phyloP scores from a whole-genome alignment of 345 rosid species.

The Acer negundo region DNA sequence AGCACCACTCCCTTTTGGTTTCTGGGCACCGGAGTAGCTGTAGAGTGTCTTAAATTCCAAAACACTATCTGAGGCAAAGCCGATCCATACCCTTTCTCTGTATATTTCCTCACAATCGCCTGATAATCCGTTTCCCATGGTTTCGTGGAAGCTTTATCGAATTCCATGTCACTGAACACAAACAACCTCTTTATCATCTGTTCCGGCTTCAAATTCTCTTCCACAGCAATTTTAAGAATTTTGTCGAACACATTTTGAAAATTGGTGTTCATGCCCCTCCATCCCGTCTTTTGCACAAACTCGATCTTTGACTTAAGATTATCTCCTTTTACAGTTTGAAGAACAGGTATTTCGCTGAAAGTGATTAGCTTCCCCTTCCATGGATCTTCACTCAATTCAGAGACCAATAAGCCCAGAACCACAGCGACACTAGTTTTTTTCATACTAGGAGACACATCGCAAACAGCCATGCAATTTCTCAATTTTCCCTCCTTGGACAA shows the following conservation, averaged over 20 bases:
- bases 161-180: slow-evolving; percentile 77
- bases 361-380: slow-evolving; percentile 71
- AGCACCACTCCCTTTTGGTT: slow-evolving; percentile 40
- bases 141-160: slow-evolving; percentile 35
- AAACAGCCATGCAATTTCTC: slow-evolving; percentile 53
- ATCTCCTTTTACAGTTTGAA: slow-evolving; percentile 42
- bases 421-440: slow-evolving; percentile 29
- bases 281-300: slow-evolving; percentile 40
- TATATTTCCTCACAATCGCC: slow-evolving; percentile 41
- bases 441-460: slow-evolving; percentile 71
- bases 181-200: slow-evolving; percentile 58
- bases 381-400: slow-evolving; percentile 52
- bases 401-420: slow-evolving; percentile 57
- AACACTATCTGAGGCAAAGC: slow-evolving; percentile 59
- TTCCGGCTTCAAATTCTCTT: slow-evolving; percentile 42
- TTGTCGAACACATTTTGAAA: slow-evolving; percentile 57
- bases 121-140: slow-evolving; percentile 56
- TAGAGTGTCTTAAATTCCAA: slow-evolving; percentile 63
- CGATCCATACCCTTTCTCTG: slow-evolving; percentile 46
- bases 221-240: slow-evolving; percentile 46
- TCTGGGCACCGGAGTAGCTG: slow-evolving; percentile 45
- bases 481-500: slow-evolving; percentile 41
- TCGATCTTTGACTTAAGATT: slow-evolving; percentile 30
- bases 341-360: slow-evolving; percentile 40
- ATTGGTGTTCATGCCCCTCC: slow-evolving; percentile 35